These are phyloP conservation scores for Leccinum olivaceopallidum DNA, from an alignment of 768 basidiomycete genomes.

Conservation along the genomic window DNA sequence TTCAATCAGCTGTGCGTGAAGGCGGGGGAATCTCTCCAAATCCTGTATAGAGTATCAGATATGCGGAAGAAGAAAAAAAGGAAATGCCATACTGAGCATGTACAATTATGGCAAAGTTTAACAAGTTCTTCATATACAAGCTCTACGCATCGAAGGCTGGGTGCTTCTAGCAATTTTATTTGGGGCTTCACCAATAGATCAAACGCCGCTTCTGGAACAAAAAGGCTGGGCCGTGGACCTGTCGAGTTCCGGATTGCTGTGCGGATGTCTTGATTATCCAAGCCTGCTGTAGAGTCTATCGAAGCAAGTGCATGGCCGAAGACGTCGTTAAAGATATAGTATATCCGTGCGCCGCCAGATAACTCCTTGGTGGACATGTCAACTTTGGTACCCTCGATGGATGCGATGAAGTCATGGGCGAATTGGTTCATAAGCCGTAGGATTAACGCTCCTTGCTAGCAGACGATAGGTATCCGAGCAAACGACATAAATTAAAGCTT, in stretches of 20 bases:
- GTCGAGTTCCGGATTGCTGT: slow-evolving; percentile 99
- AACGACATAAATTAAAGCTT: neutral
- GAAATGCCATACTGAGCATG: slow-evolving; percentile 65
- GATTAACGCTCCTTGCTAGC: slow-evolving; percentile 81
- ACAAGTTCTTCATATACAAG: slow-evolving; percentile 98
- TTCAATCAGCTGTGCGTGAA: slow-evolving; percentile 93
- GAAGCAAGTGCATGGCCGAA: slow-evolving; percentile 90
- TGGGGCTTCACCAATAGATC: slow-evolving; percentile 97
- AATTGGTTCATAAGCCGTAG: slow-evolving; percentile 98
- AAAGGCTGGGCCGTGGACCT: slow-evolving; percentile 92
- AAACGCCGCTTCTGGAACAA: slow-evolving; percentile 97
- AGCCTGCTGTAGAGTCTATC: slow-evolving; percentile 88
- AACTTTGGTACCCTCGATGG: slow-evolving; percentile 95
- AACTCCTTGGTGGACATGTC: slow-evolving; percentile 98
- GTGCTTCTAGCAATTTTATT: slow-evolving; percentile 93
- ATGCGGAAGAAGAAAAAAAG: neutral
- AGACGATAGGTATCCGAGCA: slow-evolving; percentile 17
- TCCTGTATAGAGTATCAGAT: slow-evolving; percentile 54
- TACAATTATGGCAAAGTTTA: slow-evolving; percentile 99
- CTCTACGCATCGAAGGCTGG: slow-evolving; percentile 94
- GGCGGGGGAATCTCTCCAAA: slow-evolving; percentile 89
- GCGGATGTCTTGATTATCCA: slow-evolving; percentile 93
- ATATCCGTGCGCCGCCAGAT: slow-evolving; percentile 96
- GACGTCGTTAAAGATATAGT: slow-evolving; percentile 99
- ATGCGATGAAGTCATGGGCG: slow-evolving; percentile 93